A percentile compares a stretch with the other conserved stretches of the same genome.
phyloP scores from a whole-genome alignment of 345 rosid species.

The Raphanus sativus region DNA sequence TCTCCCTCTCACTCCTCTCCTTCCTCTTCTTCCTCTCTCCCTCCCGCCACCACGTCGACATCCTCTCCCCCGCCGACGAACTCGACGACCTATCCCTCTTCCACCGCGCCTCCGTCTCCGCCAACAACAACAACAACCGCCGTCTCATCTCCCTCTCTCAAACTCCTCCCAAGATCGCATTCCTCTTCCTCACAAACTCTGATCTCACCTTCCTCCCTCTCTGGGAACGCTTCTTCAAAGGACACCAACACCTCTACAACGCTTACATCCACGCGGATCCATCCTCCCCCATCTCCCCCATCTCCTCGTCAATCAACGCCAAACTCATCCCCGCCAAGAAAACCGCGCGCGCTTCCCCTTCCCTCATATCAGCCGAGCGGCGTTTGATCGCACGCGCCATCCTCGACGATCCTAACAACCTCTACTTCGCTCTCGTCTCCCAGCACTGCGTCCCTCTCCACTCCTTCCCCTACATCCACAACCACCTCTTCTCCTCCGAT shows the following conservation, averaged over 20 bases:
- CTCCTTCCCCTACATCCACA: slow-evolving; percentile 62
- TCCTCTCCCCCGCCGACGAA: slow-evolving; percentile 45
- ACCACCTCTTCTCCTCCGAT: slow-evolving; percentile 49
- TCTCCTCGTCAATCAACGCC: slow-evolving; percentile 40
- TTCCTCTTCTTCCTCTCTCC: slow-evolving; percentile 48
- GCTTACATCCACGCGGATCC: slow-evolving; percentile 86
- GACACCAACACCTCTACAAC: slow-evolving; percentile 54
- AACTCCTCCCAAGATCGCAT: slow-evolving; percentile 74
- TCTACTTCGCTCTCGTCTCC: slow-evolving; percentile 78
- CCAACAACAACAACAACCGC: slow-evolving; percentile 27
- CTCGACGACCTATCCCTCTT: slow-evolving; percentile 66
- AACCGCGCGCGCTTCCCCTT: slow-evolving; percentile 68
- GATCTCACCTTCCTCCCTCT: slow-evolving; percentile 72
- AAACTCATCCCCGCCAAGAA: slow-evolving; percentile 58
- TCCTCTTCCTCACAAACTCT: slow-evolving; percentile 89
- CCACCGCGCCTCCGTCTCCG: slow-evolving; percentile 47
- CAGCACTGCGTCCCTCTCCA: slow-evolving; percentile 87
- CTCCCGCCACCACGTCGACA: slow-evolving; percentile 50
- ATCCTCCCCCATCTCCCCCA: slow-evolving; percentile 20
- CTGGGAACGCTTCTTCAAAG: slow-evolving; percentile 74
- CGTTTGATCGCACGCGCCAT: slow-evolving; percentile 72
- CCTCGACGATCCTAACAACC: slow-evolving; percentile 74
- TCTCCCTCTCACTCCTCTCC: slow-evolving; percentile 53
- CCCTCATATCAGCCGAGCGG: slow-evolving; percentile 73
- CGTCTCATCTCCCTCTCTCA: slow-evolving; percentile 42